Percentiles rank a stretch among this genome's conserved stretches.
phyloP scores from a whole-genome alignment of 2,329 filamentous ascomycete species.

The Cadophora luteo-olivacea region DNA sequence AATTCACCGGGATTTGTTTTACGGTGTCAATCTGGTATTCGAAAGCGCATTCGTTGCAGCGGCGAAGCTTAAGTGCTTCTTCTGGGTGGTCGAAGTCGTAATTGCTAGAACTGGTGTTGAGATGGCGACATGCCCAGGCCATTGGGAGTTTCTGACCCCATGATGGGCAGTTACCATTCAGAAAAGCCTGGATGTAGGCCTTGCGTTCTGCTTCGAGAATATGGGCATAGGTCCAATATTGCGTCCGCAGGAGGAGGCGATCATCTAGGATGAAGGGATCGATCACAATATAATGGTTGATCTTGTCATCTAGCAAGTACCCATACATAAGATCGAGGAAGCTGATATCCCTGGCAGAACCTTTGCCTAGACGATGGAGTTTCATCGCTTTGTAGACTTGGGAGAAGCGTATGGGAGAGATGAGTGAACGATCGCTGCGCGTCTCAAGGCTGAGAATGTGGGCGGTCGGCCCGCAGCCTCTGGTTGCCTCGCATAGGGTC shows the following conservation, averaged over 20 bases:
- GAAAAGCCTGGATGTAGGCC: background rate
- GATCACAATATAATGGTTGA: background rate
- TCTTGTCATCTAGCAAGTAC: background rate
- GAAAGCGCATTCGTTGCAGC: constrained; percentile 11
- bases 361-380: background rate
- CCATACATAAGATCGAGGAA: background rate
- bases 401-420: constrained; percentile 8
- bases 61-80: background rate
- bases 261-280: background rate
- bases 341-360: background rate
- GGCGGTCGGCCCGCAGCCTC: background rate
- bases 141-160: background rate
- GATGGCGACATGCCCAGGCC: constrained; percentile 13
- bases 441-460: background rate
- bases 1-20: background rate
- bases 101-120: background rate
- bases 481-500: background rate
- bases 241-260: background rate
- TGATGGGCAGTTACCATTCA: background rate
- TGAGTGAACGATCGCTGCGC: background rate
- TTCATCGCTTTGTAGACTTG: constrained; percentile 9
- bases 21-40: constrained; percentile 18
- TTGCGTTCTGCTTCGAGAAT: background rate
- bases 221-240: constrained; percentile 1
- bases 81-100: background rate